A percentile compares a stretch with the other conserved stretches of the same genome.
These are phyloP conservation scores for Metschnikowia santaceciliae DNA, from an alignment of 805 yeast genomes.

Conservation along the genomic window DNA sequence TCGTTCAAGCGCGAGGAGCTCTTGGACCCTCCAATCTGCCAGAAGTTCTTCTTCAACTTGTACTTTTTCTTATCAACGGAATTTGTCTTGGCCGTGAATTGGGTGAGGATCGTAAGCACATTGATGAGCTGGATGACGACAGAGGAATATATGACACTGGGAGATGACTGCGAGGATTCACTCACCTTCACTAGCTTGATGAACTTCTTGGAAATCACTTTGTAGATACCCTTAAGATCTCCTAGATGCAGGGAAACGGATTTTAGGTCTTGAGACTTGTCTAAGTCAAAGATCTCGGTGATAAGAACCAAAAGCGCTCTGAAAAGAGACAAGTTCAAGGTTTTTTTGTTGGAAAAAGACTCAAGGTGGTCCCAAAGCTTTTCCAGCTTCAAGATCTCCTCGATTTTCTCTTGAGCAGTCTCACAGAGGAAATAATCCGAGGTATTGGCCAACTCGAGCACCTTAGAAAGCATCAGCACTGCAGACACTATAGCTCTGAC, in stretches of 20 bases:
- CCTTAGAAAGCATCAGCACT: slow-evolving; percentile 43
- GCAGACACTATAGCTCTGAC: slow-evolving; percentile 51
- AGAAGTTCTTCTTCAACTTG: slow-evolving; percentile 46
- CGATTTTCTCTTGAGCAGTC: slow-evolving; percentile 15
- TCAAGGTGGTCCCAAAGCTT: slow-evolving; percentile 33
- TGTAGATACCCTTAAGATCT: slow-evolving; percentile 29
- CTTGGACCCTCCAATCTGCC: slow-evolving; percentile 47
- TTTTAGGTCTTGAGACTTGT: slow-evolving; percentile 13
- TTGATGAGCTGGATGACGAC: slow-evolving; percentile 47
- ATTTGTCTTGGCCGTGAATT: slow-evolving; percentile 11
- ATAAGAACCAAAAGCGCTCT: slow-evolving; percentile 16
- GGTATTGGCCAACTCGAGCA: slow-evolving; percentile 21
- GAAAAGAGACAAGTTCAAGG: slow-evolving; percentile 30
- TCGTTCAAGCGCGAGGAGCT: slow-evolving; percentile 38
- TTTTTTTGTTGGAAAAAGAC: slow-evolving; percentile 20
- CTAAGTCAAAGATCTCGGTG: slow-evolving; percentile 9
- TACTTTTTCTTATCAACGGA: slow-evolving; percentile 1
- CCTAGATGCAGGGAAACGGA: slow-evolving; percentile 14
- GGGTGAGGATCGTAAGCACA: slow-evolving; percentile 31
- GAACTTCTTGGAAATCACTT: slow-evolving; percentile 41
- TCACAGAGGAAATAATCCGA: slow-evolving; percentile 12
- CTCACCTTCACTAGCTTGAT: slow-evolving; percentile 39
- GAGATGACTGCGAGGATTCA: slow-evolving; percentile 20
- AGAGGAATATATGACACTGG: slow-evolving; percentile 39
- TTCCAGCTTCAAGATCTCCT: slow-evolving; percentile 25